phyloP scores from a whole-genome alignment of 2,329 filamentous ascomycete species.

The Diaporthe nobilis region DNA sequence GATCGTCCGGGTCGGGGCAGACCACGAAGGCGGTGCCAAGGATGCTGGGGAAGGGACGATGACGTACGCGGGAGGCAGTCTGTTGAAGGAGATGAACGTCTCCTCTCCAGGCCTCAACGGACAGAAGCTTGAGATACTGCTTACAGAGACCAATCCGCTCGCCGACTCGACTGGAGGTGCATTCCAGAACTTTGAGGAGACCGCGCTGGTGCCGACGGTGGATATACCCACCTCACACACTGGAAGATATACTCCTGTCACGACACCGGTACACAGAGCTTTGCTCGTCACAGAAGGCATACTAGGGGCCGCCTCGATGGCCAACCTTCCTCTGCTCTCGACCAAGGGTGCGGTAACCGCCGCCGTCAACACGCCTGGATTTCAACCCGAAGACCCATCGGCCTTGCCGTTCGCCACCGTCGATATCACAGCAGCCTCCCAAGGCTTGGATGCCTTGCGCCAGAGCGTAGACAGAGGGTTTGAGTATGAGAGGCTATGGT shows the following conservation, averaged over 20 bases:
- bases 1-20: conserved; percentile 69
- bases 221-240: conserved; percentile 76
- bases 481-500: conserved; percentile 82
- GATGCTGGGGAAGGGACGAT: conserved; percentile 55
- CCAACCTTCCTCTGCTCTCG: conserved; percentile 58
- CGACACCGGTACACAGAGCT: conserved; percentile 87
- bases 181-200: conserved; percentile 68
- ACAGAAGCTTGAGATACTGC: conserved; percentile 74
- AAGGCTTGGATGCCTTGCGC: conserved; percentile 77
- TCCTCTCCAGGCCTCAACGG: conserved; percentile 74
- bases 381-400: conserved; percentile 53
- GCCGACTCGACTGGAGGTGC: conserved; percentile 57
- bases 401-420: conserved; percentile 67
- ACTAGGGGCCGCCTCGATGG: conserved; percentile 71
- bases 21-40: conserved; percentile 48
- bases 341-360: conserved; percentile 61
- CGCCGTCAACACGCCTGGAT: conserved; percentile 70
- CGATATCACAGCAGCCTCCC: conserved; percentile 73
- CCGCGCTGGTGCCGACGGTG: conserved; percentile 81
- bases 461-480: conserved; percentile 78
- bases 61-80: conserved; percentile 56
- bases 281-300: conserved; percentile 82
- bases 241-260: conserved; percentile 75
- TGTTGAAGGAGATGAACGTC: conserved; percentile 72
- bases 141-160: conserved; percentile 67